These are phyloP conservation scores for Litsea cubeba DNA, from an alignment of 164 flowering plant species.

Conservation along the genomic window DNA sequence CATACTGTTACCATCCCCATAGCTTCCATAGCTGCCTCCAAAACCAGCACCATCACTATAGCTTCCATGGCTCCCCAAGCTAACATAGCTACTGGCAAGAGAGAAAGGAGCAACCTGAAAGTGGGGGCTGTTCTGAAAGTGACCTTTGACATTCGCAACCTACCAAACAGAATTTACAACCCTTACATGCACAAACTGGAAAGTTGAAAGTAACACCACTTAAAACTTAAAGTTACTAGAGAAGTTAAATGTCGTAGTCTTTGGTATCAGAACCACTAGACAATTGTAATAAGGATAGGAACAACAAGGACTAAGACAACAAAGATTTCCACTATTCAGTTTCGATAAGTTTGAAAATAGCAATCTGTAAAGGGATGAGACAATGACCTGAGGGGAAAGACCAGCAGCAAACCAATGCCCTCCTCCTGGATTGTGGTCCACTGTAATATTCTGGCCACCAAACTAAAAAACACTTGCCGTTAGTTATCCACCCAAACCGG, in stretches of 20 bases:
- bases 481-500: conserved; percentile 3
- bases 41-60: conserved; percentile 64
- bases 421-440: conserved; percentile 92
- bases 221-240: conserved; percentile 1
- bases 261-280: background rate
- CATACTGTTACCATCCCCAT: conserved; percentile 61
- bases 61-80: conserved; percentile 93
- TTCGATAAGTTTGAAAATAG: background rate
- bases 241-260: background rate
- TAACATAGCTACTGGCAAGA: conserved; percentile 85
- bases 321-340: background rate
- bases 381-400: conserved; percentile 90
- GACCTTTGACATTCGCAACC: conserved; percentile 55
- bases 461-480: conserved; percentile 36
- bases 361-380: conserved; percentile 1
- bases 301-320: background rate
- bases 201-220: background rate
- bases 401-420: conserved; percentile 99
- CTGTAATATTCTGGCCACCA: conserved; percentile 70
- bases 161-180: conserved; percentile 14
- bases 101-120: conserved; percentile 53
- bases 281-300: background rate
- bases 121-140: conserved; percentile 51
- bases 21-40: conserved; percentile 93
- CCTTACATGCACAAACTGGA: background rate